Evolutionary conservation across 2,329 filamentous ascomycete genomes (phyloP).

Genomic region (Polytolypa hystricis): DNA sequence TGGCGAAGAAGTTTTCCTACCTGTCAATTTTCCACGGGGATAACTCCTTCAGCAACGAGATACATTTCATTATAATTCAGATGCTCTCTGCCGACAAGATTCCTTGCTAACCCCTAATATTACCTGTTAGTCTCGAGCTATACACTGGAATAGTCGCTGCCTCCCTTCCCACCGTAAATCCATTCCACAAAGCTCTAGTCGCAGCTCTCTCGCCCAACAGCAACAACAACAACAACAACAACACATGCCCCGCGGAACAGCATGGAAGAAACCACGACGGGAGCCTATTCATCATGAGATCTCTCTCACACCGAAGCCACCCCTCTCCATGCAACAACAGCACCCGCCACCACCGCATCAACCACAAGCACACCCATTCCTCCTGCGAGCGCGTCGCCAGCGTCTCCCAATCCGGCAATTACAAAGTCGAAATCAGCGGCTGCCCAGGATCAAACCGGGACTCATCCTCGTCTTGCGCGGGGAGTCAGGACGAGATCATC

Average conservation of each 20-base stretch:
- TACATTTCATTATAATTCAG: too few species aligned
- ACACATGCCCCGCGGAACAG: constrained; percentile 2
- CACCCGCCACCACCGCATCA: not conserved
- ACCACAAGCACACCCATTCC: not conserved
- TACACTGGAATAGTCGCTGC: constrained; percentile 32
- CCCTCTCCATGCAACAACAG: constrained; percentile 3
- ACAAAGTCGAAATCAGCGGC: constrained; percentile 12
- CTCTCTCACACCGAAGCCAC: constrained; percentile 1
- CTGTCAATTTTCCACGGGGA: too few species aligned
- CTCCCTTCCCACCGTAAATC: constrained; percentile 31
- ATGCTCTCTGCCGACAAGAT: too few species aligned
- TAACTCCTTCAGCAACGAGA: too few species aligned
- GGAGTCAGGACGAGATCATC: not conserved
- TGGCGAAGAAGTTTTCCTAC: too few species aligned
- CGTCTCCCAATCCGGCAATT: constrained; percentile 7
- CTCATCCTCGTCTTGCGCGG: not conserved
- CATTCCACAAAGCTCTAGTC: constrained; percentile 20
- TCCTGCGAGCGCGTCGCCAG: not conserved
- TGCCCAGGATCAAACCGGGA: constrained; percentile 1
- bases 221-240: constrained; percentile 1
- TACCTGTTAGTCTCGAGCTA: constrained; percentile 27
- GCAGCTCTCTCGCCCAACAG: not conserved
- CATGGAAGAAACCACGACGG: not conserved
- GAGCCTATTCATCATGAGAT: constrained; percentile 4
- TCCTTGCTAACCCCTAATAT: not conserved